Evolutionary conservation across 257 asterid species (phyloP).

Genomic region (Thymus mandschuricus): DNA sequence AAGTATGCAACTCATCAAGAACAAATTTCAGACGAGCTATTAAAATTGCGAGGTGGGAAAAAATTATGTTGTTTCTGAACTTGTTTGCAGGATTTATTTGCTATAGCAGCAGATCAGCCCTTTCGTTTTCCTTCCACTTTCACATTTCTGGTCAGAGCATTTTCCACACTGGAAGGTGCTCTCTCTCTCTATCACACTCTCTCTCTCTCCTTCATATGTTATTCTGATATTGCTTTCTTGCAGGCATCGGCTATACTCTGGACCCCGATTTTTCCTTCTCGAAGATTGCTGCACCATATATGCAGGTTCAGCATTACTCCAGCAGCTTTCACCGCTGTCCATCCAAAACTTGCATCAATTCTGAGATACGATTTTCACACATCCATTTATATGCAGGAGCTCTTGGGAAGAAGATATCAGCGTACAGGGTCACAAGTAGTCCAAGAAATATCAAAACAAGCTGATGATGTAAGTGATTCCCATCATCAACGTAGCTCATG

Average conservation of each 20-base stretch:
- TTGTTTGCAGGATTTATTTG: slow-evolving; percentile 80
- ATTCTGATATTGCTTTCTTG: slow-evolving; percentile 29
- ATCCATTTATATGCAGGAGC: slow-evolving; percentile 54
- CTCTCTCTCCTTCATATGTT: neutral
- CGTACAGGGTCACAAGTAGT: slow-evolving; percentile 64
- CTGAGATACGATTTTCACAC: neutral
- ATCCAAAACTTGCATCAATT: neutral
- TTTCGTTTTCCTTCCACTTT: slow-evolving; percentile 88
- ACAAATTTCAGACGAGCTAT: too few relatives aligned
- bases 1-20: neutral
- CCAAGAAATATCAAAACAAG: slow-evolving; percentile 78
- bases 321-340: neutral
- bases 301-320: slow-evolving; percentile 55
- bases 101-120: slow-evolving; percentile 89
- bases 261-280: slow-evolving; percentile 83
- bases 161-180: slow-evolving; percentile 90
- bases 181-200: slow-evolving; percentile 44
- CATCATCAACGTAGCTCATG: too few relatives aligned
- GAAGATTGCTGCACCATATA: slow-evolving; percentile 89
- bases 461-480: slow-evolving; percentile 60
- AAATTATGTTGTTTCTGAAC: too few relatives aligned
- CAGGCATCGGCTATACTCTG: slow-evolving; percentile 79
- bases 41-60: too few relatives aligned
- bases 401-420: slow-evolving; percentile 60
- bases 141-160: slow-evolving; percentile 85